phyloP scores from a whole-genome alignment of 805 yeast species.

The Kluyveromyces starmeri region DNA sequence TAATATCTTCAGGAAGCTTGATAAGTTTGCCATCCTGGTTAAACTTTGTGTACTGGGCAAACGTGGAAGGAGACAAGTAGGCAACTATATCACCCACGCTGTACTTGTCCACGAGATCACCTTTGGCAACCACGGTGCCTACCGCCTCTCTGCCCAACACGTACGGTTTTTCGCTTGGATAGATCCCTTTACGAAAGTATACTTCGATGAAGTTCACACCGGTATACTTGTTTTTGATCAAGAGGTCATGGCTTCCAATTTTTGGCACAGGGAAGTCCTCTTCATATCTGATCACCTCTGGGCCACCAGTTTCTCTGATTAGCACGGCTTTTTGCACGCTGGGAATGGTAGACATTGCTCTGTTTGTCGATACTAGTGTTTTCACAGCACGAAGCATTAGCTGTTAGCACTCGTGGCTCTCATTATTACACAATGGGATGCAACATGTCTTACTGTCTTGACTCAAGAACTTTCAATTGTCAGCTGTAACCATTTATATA shows the following conservation, averaged over 20 bases:
- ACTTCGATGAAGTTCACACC: constrained; percentile 81
- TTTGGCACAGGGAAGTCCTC: constrained; percentile 50
- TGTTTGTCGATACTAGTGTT: not conserved
- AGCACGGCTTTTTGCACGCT: constrained; percentile 46
- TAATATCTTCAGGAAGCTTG: constrained; percentile 40
- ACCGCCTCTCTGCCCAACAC: constrained; percentile 67
- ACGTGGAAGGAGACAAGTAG: constrained; percentile 43
- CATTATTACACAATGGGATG: too few relatives aligned
- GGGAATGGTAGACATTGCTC: constrained; percentile 34
- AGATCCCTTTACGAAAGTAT: constrained; percentile 74
- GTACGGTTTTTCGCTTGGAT: constrained; percentile 53
- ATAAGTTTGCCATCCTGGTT: constrained; percentile 29
- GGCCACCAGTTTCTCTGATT: constrained; percentile 46
- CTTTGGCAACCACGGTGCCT: constrained; percentile 61
- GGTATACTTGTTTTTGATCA: constrained; percentile 64
- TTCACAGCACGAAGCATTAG: not conserved
- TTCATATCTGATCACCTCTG: constrained; percentile 50
- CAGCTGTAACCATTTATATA: too few relatives aligned
- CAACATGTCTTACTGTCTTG: too few relatives aligned
- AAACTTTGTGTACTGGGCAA: constrained; percentile 65
- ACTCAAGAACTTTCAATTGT: too few relatives aligned
- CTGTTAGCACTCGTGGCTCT: too few relatives aligned
- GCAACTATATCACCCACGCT: constrained; percentile 66
- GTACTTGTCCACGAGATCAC: constrained; percentile 44
- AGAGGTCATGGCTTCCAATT: constrained; percentile 42